phyloP scores from a whole-genome alignment of 192 early-diverging fungal genomes.

The Coemansia brasiliensis region DNA sequence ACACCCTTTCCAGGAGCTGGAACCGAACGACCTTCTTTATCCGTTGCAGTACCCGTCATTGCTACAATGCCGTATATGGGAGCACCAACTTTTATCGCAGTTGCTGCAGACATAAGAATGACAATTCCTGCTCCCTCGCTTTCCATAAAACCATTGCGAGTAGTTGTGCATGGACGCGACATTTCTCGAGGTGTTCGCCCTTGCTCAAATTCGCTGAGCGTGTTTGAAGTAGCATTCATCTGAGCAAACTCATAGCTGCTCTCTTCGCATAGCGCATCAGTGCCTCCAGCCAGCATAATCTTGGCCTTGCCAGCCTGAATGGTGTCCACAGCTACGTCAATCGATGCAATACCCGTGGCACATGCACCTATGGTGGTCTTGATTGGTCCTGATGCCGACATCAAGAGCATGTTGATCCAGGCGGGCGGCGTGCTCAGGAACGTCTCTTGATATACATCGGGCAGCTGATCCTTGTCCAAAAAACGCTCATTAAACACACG shows the following conservation, averaged over 20 bases:
- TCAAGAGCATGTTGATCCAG: slow-evolving; percentile 93
- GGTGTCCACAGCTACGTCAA: slow-evolving; percentile 89
- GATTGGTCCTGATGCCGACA: slow-evolving; percentile 91
- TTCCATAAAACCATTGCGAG: slow-evolving; percentile 94
- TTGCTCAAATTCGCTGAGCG: slow-evolving; percentile 71
- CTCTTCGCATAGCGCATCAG: slow-evolving; percentile 89
- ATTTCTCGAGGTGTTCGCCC: slow-evolving; percentile 88
- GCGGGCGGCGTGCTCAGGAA: slow-evolving; percentile 95
- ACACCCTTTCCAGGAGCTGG: slow-evolving; percentile 95
- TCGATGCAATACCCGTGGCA: slow-evolving; percentile 86
- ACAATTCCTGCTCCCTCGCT: slow-evolving; percentile 87
- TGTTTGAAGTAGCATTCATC: slow-evolving; percentile 92
- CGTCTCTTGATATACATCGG: slow-evolving; percentile 93
- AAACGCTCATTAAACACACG: slow-evolving; percentile 78
- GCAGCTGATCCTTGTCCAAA: slow-evolving; percentile 79
- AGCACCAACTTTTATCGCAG: slow-evolving; percentile 87
- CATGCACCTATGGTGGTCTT: slow-evolving; percentile 81
- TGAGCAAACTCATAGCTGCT: slow-evolving; percentile 92
- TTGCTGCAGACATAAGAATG: slow-evolving; percentile 81
- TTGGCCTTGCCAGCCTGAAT: slow-evolving; percentile 88
- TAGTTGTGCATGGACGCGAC: slow-evolving; percentile 88
- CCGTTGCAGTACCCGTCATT: slow-evolving; percentile 84
- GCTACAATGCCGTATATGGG: slow-evolving; percentile 90
- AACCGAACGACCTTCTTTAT: slow-evolving; percentile 95
- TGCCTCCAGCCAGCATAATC: slow-evolving; percentile 87